These are phyloP conservation scores for Leccinum sublutescens DNA, from an alignment of 768 basidiomycete genomes.

Conservation along the genomic window DNA sequence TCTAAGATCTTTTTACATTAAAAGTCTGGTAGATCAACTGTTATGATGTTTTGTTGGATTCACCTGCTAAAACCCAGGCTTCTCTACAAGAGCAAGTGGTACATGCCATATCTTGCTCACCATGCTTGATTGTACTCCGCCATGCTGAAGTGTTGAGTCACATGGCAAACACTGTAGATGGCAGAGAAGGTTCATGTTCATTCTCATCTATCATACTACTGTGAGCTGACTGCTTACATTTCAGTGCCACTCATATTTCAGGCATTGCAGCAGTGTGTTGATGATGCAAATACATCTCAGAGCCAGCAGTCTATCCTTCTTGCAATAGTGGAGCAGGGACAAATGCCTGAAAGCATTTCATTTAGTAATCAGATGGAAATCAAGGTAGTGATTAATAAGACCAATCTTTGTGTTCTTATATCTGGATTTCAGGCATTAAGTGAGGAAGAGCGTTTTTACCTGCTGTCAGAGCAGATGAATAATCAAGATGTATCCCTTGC, in stretches of 20 bases:
- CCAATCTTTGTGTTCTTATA: background rate
- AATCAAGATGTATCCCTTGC: slow-evolving; percentile 45
- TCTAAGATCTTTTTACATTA: background rate
- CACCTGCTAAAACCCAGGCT: slow-evolving; percentile 70
- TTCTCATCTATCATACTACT: background rate
- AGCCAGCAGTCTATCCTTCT: slow-evolving; percentile 75
- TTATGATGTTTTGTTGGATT: slow-evolving; percentile 79
- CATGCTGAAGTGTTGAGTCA: slow-evolving; percentile 79
- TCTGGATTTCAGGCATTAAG: slow-evolving; percentile 61
- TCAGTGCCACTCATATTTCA: slow-evolving; percentile 60
- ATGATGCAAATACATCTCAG: slow-evolving; percentile 53
- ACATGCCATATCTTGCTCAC: slow-evolving; percentile 72
- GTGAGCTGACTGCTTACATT: background rate
- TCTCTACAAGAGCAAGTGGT: slow-evolving; percentile 71
- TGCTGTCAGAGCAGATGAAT: slow-evolving; percentile 46
- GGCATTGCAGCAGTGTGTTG: slow-evolving; percentile 62
- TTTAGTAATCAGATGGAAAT: slow-evolving; percentile 87
- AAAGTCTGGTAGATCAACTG: slow-evolving; percentile 69
- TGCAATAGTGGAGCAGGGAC: slow-evolving; percentile 67
- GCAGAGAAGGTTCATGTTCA: slow-evolving; percentile 49
- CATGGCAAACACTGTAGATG: slow-evolving; percentile 57
- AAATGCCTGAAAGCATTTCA: slow-evolving; percentile 59
- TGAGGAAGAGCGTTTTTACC: slow-evolving; percentile 67
- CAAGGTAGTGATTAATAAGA: slow-evolving; percentile 46
- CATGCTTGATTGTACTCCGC: slow-evolving; percentile 79